These are phyloP conservation scores for Salvia miltiorrhiza DNA, from an alignment of 257 asterid genomes.

Conservation along the genomic window DNA sequence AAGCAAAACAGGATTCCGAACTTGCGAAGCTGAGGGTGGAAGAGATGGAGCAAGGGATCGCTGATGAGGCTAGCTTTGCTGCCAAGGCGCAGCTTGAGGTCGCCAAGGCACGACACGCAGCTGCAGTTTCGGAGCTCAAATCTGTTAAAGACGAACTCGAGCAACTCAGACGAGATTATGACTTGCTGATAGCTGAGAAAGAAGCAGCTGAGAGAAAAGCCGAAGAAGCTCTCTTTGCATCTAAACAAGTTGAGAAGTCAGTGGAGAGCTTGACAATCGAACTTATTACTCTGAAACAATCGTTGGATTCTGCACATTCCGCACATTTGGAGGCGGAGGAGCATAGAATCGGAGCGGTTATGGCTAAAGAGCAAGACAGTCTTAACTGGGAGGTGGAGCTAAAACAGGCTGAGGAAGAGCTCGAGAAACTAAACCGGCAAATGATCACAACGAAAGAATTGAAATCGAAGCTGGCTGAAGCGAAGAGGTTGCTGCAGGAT, in stretches of 20 bases:
- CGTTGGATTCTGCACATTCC: conserved; percentile 77
- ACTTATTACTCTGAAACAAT: conserved; percentile 62
- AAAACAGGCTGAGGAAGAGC: conserved; percentile 70
- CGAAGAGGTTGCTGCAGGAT: conserved; percentile 42
- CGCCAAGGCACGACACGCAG: conserved; percentile 69
- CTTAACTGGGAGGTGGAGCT: conserved; percentile 74
- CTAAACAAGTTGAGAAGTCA: conserved; percentile 63
- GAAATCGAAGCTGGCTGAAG: conserved; percentile 50
- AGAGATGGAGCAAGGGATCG: conserved; percentile 91
- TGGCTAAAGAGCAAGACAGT: conserved; percentile 73
- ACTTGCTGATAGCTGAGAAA: conserved; percentile 50
- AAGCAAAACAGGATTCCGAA: conserved; percentile 87
- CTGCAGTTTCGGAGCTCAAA: conserved; percentile 74
- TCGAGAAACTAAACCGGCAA: conserved; percentile 50
- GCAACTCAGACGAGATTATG: conserved; percentile 52
- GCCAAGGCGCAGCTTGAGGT: conserved; percentile 98
- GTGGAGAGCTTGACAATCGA: conserved; percentile 76
- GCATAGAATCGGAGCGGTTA: conserved; percentile 63
- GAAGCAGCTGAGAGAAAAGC: conserved; percentile 62
- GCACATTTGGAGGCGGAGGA: conserved; percentile 87
- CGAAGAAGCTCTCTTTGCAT: conserved; percentile 48
- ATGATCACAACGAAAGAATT: conserved; percentile 54
- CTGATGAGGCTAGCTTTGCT: conserved; percentile 84
- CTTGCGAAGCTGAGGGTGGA: conserved; percentile 83
- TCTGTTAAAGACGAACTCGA: conserved; percentile 56